Base-by-base conservation (phyloP, 2,329 filamentous ascomycete species). In the Fusarium chaquense region DNA sequence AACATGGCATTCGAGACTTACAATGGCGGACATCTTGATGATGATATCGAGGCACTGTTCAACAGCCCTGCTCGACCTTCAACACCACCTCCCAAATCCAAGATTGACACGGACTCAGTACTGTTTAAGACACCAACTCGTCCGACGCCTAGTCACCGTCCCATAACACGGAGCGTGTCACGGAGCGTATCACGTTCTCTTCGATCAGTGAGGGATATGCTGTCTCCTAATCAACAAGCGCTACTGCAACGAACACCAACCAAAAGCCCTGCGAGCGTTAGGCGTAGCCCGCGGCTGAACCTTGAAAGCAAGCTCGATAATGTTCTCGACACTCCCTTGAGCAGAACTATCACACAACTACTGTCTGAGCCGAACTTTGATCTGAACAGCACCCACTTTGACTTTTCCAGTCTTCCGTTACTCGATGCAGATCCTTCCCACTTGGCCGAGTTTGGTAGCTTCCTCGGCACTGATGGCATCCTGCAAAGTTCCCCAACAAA, bases 21-120 rank as follows among this genome's bases (percentile, higher is more conserved):
- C 40, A 46, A 51, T 24, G 56, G 63, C 18, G 53, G 35, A 15
- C 44, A 59, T 6, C 58, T 66, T 22, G 83, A 88, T 52, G 86
- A 90, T 65, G 85, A 86, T 36, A 78, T 92, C 8, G 86, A 88
- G 41, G 83, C 86, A 51, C 84, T 96, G 6, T 94, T 96, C 73
- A 89, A 90, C 59, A 90, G 82, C 74, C 86, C 71, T 30, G 67
- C 75, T 71, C 77, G 84, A 71, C 83, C 80, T 54, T 89, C 81
- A 54, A 89, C 83, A 6, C 87, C 84, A 64, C 84, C 84, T 62
- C 86, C 85, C 6, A 83, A 79, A 43, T 71, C 77, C 6, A 85
- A 84, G 76, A 57, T 67, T 3, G 54, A 65, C 15, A 51, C 69
- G 2, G 80, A 82, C 59, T 78, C 81, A 36, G 82, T 82, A 52